These are phyloP conservation scores for Adiantum capillusveneris DNA, from an alignment of 75 land plant species.

Conservation along the genomic window DNA sequence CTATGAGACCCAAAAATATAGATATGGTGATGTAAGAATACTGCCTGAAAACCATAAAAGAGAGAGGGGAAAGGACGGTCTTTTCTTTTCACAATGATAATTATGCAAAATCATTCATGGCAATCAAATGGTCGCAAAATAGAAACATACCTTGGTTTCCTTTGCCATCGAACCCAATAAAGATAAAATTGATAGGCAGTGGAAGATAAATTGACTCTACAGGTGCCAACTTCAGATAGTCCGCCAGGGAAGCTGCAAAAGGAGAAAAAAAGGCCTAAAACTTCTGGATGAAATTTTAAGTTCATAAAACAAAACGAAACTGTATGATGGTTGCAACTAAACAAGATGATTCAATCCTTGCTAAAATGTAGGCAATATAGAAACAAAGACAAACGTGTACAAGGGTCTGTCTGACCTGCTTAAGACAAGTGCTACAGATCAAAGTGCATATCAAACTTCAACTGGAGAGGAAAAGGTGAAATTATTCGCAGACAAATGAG, in stretches of 20 bases:
- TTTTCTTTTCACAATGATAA: not conserved
- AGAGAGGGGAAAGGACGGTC: not conserved
- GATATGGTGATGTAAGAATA: too few relatives aligned
- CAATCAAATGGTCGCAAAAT: too few relatives aligned
- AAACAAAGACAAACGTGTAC: too few relatives aligned
- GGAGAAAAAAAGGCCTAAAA: not conserved
- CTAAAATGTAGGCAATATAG: too few relatives aligned
- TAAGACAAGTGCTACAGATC: too few relatives aligned
- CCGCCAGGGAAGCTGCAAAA: constrained; percentile 59
- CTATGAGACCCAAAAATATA: too few relatives aligned
- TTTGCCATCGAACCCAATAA: constrained; percentile 92
- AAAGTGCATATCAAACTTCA: too few relatives aligned
- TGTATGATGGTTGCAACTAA: not conserved
- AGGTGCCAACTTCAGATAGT: constrained; percentile 63
- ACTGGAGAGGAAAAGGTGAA: too few relatives aligned
- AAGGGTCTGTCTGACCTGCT: too few relatives aligned
- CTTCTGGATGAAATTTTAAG: not conserved
- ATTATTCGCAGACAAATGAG: too few relatives aligned
- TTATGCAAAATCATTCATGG: too few relatives aligned
- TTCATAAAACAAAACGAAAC: not conserved
- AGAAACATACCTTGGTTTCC: constrained; percentile 79
- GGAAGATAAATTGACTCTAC: constrained; percentile 90
- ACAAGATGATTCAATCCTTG: not conserved
- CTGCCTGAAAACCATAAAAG: too few relatives aligned
- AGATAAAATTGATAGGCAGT: constrained; percentile 86